Evolutionary conservation across 1,284 basidiomycete genomes (phyloP), one percentile per base, ranked within the genome.

Genomic region (Schizopora paradoxa): DNA sequence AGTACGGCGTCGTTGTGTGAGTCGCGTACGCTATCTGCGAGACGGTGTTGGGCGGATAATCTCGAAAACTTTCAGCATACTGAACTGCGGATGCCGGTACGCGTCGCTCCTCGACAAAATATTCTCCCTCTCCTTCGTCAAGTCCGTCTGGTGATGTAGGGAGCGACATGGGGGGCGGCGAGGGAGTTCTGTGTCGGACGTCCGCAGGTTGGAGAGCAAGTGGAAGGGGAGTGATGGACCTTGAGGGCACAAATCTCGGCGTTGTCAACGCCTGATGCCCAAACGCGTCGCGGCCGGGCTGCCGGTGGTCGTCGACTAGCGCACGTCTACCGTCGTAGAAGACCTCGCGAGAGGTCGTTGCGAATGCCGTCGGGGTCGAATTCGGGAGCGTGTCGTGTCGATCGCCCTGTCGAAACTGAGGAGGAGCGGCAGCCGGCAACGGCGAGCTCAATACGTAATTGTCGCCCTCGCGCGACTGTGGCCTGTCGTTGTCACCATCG

Each of bases 401-500:
- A 37, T 42, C 21, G 45, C 39, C 26, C 32, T 34, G 21, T n/a
- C n/a, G n/a, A n/a, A n/a, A n/a, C n/a, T n/a, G n/a, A n/a, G n/a
- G n/a, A n/a, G n/a, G n/a, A n/a, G n/a, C n/a, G n/a, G n/a, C n/a
- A n/a, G n/a, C n/a, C n/a, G 34, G 45, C 33, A 26, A 31, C 25
- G 40, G 35, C 18, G 32, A 5, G 56, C 10, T 41, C 38, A 49
- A 41, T 47, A 33, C 40, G 43, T 32, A 18, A 33, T 22, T 22
- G 27, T 34, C 32, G 38, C 13, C 32, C 35, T 34, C 33, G 36
- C 13, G 5, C 2, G 26, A 29, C 22, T 18, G 25, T 11, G 37
- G 23, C 18, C 25, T 37, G 36, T 26, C 46, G 35, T 49, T 35
- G 47, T 69, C 67, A 58, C 78, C 73, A 56, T 71, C 66, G 58